phyloP scores from a whole-genome alignment of 495 filamentous ascomycete species.

The Penicillium maclennaniae region DNA sequence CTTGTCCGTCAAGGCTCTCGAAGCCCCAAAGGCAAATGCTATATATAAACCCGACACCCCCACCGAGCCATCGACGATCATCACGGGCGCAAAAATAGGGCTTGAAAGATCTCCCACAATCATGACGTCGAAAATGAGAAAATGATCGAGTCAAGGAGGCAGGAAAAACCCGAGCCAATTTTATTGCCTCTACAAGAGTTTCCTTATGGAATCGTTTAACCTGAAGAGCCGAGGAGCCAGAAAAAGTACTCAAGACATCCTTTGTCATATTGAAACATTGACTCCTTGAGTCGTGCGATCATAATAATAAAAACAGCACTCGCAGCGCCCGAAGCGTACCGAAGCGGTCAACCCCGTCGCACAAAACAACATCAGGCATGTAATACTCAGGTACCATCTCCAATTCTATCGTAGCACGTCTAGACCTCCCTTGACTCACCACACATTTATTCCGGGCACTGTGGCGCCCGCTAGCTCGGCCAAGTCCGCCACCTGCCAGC shows the following conservation, averaged over 20 bases:
- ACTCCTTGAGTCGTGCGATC: neutral
- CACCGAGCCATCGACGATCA: neutral
- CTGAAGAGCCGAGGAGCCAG: neutral
- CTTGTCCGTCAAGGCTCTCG: neutral
- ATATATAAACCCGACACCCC: neutral
- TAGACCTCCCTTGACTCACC: constrained; percentile 15
- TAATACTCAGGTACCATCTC: neutral
- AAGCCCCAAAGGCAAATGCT: neutral
- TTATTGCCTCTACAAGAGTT: neutral
- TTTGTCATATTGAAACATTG: neutral
- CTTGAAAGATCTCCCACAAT: neutral
- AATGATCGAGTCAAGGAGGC: neutral
- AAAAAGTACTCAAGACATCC: neutral
- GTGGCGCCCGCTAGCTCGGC: constrained; percentile 18
- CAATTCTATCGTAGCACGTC: neutral
- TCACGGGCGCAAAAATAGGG: neutral
- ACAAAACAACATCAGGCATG: neutral
- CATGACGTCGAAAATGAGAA: neutral
- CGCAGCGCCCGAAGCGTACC: neutral
- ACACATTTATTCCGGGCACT: constrained; percentile 12
- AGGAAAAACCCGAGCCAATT: too few relatives aligned
- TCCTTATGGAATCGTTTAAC: too few relatives aligned
- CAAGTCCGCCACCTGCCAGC: constrained; percentile 12
- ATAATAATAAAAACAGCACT: neutral
- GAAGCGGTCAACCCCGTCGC: neutral